Conservation (phyloP, 208 protist species). For the Trypanosoma cruzi region DNA sequence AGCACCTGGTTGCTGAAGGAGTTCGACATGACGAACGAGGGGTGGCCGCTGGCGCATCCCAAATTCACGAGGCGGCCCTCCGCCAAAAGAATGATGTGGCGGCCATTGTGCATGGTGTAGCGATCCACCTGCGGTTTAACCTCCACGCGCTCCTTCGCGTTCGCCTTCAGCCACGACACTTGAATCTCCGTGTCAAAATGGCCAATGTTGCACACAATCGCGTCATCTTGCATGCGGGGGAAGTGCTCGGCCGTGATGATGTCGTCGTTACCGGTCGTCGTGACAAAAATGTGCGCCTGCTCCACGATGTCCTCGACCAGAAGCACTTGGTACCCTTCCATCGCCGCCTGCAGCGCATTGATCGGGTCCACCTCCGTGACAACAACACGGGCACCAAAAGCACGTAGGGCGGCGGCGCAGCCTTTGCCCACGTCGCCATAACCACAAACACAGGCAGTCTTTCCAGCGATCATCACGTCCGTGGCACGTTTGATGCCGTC, state of each 20-base stretch:
- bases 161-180: conserved; percentile 93
- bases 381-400: conserved; percentile 96
- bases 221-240: conserved; percentile 98
- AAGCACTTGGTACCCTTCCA: conserved; percentile 98
- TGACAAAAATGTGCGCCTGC: conserved; percentile 97
- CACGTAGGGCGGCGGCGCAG: conserved; percentile 96
- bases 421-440: conserved; percentile 99
- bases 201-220: conserved; percentile 99
- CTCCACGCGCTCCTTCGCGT: conserved; percentile 94
- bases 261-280: conserved; percentile 98
- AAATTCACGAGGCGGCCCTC: conserved; percentile 99
- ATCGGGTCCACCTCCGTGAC: conserved; percentile 99
- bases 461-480: conserved; percentile 99
- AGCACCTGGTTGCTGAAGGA: conserved; percentile 99
- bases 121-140: conserved; percentile 99
- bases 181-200: conserved; percentile 99
- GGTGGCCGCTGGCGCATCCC: conserved; percentile 99
- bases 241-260: conserved; percentile 98
- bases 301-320: conserved; percentile 95
- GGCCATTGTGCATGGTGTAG: conserved; percentile 95
- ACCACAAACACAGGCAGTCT: conserved; percentile 97
- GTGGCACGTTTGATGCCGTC: conserved; percentile 99
- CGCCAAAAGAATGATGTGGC: conserved; percentile 96
- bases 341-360: conserved; percentile 99
- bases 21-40: conserved; percentile 99